phyloP scores from a whole-genome alignment of 2,329 filamentous ascomycete species.

The Verticillium klebahnii region DNA sequence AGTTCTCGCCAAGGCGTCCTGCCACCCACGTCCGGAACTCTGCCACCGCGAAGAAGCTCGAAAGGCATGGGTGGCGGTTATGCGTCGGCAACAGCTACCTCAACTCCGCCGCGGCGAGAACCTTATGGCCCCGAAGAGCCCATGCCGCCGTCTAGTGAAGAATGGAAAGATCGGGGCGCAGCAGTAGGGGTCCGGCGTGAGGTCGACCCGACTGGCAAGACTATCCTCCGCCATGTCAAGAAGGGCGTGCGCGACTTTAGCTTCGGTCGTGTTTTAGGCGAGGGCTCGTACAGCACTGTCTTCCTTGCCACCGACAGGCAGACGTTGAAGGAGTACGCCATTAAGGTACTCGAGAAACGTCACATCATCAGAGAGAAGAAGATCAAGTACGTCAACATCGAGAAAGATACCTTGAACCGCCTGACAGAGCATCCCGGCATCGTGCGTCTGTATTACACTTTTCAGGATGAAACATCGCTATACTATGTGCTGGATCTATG shows the following conservation, averaged over 20 bases:
- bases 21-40: conserved; percentile 50
- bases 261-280: conserved; percentile 85
- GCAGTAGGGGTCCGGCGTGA: conserved; percentile 79
- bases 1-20: conserved; percentile 50
- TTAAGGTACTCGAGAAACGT: conserved; percentile 96
- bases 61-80: conserved; percentile 61
- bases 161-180: conserved; percentile 96
- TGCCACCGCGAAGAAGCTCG: conserved; percentile 74
- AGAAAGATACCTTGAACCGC: conserved; percentile 95
- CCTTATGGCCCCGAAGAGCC: conserved; percentile 33
- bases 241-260: conserved; percentile 97
- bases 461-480: conserved; percentile 91
- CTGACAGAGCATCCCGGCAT: conserved; percentile 95
- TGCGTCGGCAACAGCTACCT: conserved; percentile 36
- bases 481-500: conserved; percentile 97
- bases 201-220: conserved; percentile 77
- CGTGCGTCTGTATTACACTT: conserved; percentile 95
- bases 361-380: conserved; percentile 99
- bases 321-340: conserved; percentile 91
- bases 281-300: conserved; percentile 97
- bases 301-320: conserved; percentile 89
- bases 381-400: conserved; percentile 99
- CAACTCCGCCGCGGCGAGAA: conserved; percentile 30
- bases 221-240: conserved; percentile 79
- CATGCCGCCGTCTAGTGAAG: conserved; percentile 64